Percentiles rank a stretch among this genome's conserved stretches.
Evolutionary conservation across 2,329 filamentous ascomycete species (phyloP).

Genomic region (Corynespora cassiicola): DNA sequence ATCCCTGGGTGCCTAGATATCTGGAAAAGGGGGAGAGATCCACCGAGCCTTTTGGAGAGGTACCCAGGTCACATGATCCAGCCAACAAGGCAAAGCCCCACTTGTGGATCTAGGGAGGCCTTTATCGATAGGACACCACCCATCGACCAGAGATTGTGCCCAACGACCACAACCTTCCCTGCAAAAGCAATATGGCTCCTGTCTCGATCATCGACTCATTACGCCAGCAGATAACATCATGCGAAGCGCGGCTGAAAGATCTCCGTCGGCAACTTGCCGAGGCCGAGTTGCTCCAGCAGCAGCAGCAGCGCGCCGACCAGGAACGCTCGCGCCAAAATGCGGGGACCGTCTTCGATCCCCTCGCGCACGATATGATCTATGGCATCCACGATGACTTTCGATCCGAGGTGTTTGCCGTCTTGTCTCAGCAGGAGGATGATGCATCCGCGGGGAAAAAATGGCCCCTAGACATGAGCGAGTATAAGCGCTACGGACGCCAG

Average conservation of each 20-base stretch:
- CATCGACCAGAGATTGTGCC: conserved; percentile 1
- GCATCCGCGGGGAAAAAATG: conserved; percentile 51
- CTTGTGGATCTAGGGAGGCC: too few relatives aligned
- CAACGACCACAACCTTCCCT: too few relatives aligned
- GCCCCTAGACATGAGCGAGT: conserved; percentile 76
- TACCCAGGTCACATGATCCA: neutral
- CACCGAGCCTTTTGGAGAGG: neutral
- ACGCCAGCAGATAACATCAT: conserved; percentile 49
- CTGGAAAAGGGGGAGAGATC: too few relatives aligned
- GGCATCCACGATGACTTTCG: conserved; percentile 52
- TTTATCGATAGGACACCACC: too few relatives aligned
- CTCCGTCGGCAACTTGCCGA: conserved; percentile 51
- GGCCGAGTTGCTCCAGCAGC: conserved; percentile 45
- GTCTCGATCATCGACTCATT: conserved; percentile 44
- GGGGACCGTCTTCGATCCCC: conserved; percentile 24
- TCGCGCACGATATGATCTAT: conserved; percentile 46
- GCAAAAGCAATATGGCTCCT: conserved; percentile 26
- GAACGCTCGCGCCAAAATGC: conserved; percentile 23
- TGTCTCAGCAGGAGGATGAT: conserved; percentile 28
- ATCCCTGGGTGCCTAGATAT: too few relatives aligned
- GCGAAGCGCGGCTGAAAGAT: conserved; percentile 49
- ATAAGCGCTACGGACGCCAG: conserved; percentile 86
- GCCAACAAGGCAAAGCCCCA: too few relatives aligned
- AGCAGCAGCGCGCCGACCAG: conserved; percentile 24
- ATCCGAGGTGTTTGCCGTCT: conserved; percentile 48